Conservation (phyloP, 805 yeast genomes). For the Kluyveromyces aestuarii region DNA sequence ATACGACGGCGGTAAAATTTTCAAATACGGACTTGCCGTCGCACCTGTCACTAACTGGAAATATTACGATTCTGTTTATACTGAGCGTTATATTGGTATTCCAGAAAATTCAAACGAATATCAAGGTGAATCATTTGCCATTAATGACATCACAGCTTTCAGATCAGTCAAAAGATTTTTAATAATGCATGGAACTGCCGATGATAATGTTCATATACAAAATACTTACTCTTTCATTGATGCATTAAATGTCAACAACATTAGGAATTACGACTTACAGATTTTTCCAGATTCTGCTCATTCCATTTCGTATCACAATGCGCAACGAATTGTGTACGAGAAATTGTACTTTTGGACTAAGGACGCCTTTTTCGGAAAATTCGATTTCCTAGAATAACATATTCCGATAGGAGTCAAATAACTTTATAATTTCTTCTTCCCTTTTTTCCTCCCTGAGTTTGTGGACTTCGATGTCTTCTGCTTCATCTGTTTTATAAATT, state of each 20-base stretch:
- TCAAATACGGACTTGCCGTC: slow-evolving; percentile 71
- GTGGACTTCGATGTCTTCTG: slow-evolving; percentile 23
- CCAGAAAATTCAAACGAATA: slow-evolving; percentile 30
- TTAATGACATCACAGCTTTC: slow-evolving; percentile 35
- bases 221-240: slow-evolving; percentile 58
- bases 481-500: slow-evolving; percentile 25
- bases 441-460: slow-evolving; percentile 15
- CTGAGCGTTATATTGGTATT: slow-evolving; percentile 64
- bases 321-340: slow-evolving; percentile 62
- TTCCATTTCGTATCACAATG: slow-evolving; percentile 70
- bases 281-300: slow-evolving; percentile 94
- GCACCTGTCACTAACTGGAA: slow-evolving; percentile 83
- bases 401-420: neutral
- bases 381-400: slow-evolving; percentile 10
- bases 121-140: slow-evolving; percentile 44
- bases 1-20: slow-evolving; percentile 48
- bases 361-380: slow-evolving; percentile 42
- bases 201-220: slow-evolving; percentile 75
- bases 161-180: slow-evolving; percentile 45
- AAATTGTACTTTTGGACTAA: slow-evolving; percentile 61
- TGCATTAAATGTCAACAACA: slow-evolving; percentile 38
- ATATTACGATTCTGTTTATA: slow-evolving; percentile 67
- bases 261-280: slow-evolving; percentile 78
- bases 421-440: slow-evolving; percentile 10
- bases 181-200: slow-evolving; percentile 76